Evolutionary conservation across 352 stramenopile species (phyloP), one percentile per base, ranked within the genome.

Genomic region (Phytophthora sp.): DNA sequence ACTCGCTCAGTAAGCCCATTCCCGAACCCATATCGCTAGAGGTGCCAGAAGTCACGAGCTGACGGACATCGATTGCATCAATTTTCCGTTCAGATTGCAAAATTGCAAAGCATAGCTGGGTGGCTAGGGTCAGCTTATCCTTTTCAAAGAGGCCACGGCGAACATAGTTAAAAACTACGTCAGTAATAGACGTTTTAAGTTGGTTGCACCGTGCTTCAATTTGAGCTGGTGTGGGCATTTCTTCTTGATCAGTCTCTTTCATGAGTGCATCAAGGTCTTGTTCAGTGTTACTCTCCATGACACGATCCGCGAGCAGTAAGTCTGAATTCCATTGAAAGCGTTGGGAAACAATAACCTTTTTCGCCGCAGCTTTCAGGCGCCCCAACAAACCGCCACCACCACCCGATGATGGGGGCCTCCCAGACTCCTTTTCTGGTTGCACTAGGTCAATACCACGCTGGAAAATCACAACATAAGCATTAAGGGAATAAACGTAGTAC

Each of bases 401-500:
- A 23, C 63, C 58, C 13, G 42, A 53, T 2, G 32, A 62, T 2
- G 31, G 58, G 7, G 65, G 18, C 35, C 48, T 57, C 12, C 37
- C 65, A 9, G 51, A 1, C 17, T 82, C 37, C 48, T 56, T 86
- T 11, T 86, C 72, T 0, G 46, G 55, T 2, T 82, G 78, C 15
- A 97, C 91, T 7, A 94, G 46, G 53, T 98, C 94, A 30, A 99
- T 98, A 41, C 91, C 96, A 20, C 96, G 91, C 53, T 98, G 93
- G 62, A 98, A 97, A 56, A 98, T 97, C 17, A 95, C 88, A 9
- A 97, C 95, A 66, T 98, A 99, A 4, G 95, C 92, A 53, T 97
- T 97, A 23, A 98, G 76, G 12, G 90, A 98, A 61, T 98, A 98
- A 49, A 97, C 94, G 62, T 98, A 98, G 72, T 98, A 98, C 46